A percentile compares a stretch with the other conserved stretches of the same genome.
Evolutionary conservation across 106 monocot species (phyloP).

Genomic region (Alisma plantagoaquatica): DNA sequence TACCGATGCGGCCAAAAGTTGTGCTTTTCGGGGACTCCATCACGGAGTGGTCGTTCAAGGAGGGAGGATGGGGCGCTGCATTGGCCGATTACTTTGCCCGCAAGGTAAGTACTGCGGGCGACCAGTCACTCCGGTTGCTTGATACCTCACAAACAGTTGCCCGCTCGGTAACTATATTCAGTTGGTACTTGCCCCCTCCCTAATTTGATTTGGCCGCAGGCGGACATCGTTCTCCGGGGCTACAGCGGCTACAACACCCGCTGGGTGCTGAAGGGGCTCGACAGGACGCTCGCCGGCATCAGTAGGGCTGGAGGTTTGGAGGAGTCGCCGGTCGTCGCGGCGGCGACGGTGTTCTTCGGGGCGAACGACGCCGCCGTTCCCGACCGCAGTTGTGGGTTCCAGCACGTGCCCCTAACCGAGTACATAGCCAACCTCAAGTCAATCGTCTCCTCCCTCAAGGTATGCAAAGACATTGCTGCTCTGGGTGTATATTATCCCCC

Average conservation of each 20-base stretch:
- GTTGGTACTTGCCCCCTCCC: too few relatives aligned
- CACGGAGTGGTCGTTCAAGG: conserved; percentile 45
- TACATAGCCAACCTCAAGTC: conserved; percentile 49
- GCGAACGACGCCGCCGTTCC: conserved; percentile 71
- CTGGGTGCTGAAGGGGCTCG: conserved; percentile 45
- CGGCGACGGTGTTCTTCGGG: too few relatives aligned
- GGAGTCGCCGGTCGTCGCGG: conserved; percentile 27
- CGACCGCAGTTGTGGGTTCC: conserved; percentile 43
- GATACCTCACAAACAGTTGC: too few relatives aligned
- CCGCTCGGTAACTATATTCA: too few relatives aligned
- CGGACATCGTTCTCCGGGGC: conserved; percentile 65
- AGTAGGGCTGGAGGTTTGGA: conserved; percentile 14
- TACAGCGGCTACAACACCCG: conserved; percentile 82
- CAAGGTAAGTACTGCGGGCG: conserved; percentile 19
- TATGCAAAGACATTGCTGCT: too few relatives aligned
- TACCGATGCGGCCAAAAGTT: conserved; percentile 45
- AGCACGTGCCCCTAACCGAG: conserved; percentile 69
- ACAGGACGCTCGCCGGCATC: too few relatives aligned
- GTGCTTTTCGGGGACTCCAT: conserved; percentile 76
- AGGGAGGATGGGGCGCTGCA: conserved; percentile 69
- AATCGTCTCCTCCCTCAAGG: conserved; percentile 49
- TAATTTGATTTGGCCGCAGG: too few relatives aligned
- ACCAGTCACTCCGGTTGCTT: too few relatives aligned
- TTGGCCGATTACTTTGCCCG: conserved; percentile 63
- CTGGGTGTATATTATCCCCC: too few relatives aligned